Evolutionary conservation across 1,284 basidiomycete genomes (phyloP), one percentile per base, ranked within the genome.

Genomic region (Phylloporus sp.): DNA sequence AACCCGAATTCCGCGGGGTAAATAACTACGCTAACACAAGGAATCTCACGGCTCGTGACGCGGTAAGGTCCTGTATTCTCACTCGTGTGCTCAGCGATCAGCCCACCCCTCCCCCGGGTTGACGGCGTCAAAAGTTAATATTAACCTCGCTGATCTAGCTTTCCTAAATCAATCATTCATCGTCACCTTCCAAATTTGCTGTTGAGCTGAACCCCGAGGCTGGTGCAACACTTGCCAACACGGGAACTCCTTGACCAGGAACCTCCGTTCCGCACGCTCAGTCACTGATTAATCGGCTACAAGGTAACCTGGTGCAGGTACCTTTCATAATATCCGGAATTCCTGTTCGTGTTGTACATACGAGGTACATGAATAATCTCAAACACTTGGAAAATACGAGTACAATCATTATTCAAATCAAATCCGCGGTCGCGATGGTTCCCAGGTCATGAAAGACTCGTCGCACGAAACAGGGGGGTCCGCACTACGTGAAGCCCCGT

Each of bases 381-480:
- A 22, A 24, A 34, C 2, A 37, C 44, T 18, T 32, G 32, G 29
- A 52, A 51, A 29, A 49, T 53, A 56, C 37, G 42, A 29, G 37
- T 37, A 58, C 22, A 55, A 6, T 28, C 31, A 50, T 49, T 49
- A 47, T 50, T 50, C 18, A 50, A 50, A 20, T 66, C 61, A 75
- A 44, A 61, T 46, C 58, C 74, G 76, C 47, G 72, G 70, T 40
- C n/a, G n/a, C n/a, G 76, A 68, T 32, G 79, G 78, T 64, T 79
- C 76, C 82, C 81, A 83, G 50, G 78, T 79, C 80, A 81, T 82
- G 64, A 84, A 81, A 2, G 79, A 74, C 62, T 82, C 81, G 34
- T 83, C 80, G 64, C 73, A 75, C 58, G 78, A 69, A 63, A 70
- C 47, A n/a, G 68, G 58, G 42, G 68, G 42, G 20, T 76, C 70